A percentile compares a stretch with the other conserved stretches of the same genome.
Conservation (phyloP, 176 grass and related monocot species). For the Elaeis guineensis region DNA sequence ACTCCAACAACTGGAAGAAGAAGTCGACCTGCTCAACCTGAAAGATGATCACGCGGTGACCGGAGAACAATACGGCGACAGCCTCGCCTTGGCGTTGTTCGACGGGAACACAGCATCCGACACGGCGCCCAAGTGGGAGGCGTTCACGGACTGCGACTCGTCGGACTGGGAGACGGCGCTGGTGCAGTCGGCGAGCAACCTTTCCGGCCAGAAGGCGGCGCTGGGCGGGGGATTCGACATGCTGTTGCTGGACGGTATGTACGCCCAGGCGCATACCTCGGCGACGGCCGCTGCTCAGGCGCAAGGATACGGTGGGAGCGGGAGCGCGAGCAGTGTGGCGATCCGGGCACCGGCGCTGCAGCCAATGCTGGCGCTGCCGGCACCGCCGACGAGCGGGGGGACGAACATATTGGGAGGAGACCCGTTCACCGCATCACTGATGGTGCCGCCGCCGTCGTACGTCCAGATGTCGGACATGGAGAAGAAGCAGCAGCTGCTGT, state of each 20-base stretch:
- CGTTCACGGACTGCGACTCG: constrained; percentile 35
- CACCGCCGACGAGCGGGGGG: constrained; percentile 10
- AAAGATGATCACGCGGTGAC: constrained; percentile 43
- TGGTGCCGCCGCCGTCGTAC: constrained; percentile 50
- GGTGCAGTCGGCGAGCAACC: not conserved
- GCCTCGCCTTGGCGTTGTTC: constrained; percentile 51
- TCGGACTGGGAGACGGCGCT: too few species aligned
- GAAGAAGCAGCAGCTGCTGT: constrained; percentile 49
- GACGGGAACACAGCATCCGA: constrained; percentile 15
- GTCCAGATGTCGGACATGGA: constrained; percentile 91
- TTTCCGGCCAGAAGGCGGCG: constrained; percentile 33
- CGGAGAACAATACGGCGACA: constrained; percentile 39
- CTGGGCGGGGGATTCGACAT: constrained; percentile 60
- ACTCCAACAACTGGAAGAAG: not conserved
- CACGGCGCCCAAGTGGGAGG: too few species aligned
- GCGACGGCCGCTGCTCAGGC: constrained; percentile 1
- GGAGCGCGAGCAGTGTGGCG: constrained; percentile 66
- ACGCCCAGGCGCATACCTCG: constrained; percentile 25
- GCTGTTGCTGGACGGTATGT: constrained; percentile 76
- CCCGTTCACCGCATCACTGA: constrained; percentile 52
- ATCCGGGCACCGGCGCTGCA: constrained; percentile 14
- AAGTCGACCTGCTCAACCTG: constrained; percentile 54
- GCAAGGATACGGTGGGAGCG: not conserved
- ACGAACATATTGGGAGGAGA: not conserved
- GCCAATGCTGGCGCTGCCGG: constrained; percentile 49